A percentile compares a stretch with the other conserved stretches of the same genome.
Conservation (phyloP, 805 yeast species). For the Candida quercuum region DNA sequence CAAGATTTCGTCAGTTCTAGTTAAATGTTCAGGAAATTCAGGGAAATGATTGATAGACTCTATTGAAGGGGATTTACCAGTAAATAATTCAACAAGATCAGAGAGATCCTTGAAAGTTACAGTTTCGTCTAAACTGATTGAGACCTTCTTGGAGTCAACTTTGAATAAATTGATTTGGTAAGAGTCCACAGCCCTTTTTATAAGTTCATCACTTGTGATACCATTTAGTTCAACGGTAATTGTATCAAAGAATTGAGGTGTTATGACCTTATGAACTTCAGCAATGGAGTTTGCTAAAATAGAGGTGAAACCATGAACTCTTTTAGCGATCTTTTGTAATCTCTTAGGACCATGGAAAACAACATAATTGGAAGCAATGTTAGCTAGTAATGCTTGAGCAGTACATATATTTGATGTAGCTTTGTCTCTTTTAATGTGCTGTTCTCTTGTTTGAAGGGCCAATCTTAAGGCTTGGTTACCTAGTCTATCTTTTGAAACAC, state of each 20-base stretch:
- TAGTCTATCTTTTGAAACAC: conserved; percentile 85
- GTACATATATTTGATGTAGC: conserved; percentile 98
- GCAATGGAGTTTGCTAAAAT: conserved; percentile 58
- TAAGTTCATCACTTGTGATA: conserved; percentile 47
- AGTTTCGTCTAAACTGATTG: conserved; percentile 90
- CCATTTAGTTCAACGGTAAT: conserved; percentile 56
- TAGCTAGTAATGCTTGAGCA: conserved; percentile 94
- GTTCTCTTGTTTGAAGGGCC: conserved; percentile 97
- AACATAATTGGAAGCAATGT: conserved; percentile 92
- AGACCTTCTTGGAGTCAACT: conserved; percentile 54
- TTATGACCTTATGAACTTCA: conserved; percentile 44
- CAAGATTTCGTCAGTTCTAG: conserved; percentile 57
- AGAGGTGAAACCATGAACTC: conserved; percentile 71
- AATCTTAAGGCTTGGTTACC: conserved; percentile 87
- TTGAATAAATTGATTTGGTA: conserved; percentile 74
- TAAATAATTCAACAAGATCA: conserved; percentile 56
- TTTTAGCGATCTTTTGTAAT: conserved; percentile 65
- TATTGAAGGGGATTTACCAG: conserved; percentile 28
- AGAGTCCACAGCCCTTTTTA: conserved; percentile 50
- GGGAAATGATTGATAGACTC: conserved; percentile 36
- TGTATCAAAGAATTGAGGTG: conserved; percentile 80
- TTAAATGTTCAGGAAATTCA: conserved; percentile 40
- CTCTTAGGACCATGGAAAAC: conserved; percentile 96
- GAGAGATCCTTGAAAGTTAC: conserved; percentile 57
- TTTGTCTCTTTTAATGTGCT: conserved; percentile 94